Evolutionary conservation across 1,284 basidiomycete genomes (phyloP).

Genomic region (Mycena sp.): DNA sequence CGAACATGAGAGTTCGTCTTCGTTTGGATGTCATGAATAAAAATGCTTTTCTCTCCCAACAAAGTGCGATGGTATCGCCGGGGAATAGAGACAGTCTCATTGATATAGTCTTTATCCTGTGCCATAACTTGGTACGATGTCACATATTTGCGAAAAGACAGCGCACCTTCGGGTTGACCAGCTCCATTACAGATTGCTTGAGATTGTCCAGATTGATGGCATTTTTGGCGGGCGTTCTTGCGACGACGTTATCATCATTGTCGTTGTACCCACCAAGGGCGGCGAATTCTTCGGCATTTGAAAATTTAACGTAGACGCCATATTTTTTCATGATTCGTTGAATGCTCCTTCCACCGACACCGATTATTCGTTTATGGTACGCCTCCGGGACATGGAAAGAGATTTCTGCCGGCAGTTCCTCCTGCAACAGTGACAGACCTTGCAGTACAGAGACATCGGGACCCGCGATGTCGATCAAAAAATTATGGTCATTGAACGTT

Average conservation of each 20-base stretch:
- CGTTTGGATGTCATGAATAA: constrained; percentile 95
- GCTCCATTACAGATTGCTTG: constrained; percentile 97
- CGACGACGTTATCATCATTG: constrained; percentile 98
- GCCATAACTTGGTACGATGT: constrained; percentile 20
- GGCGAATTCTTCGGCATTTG: constrained; percentile 97
- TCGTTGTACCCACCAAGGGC: constrained; percentile 95
- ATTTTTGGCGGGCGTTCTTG: constrained; percentile 97
- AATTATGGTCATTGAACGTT: constrained; percentile 99
- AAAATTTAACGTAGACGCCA: constrained; percentile 99
- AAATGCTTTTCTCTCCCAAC: constrained; percentile 95
- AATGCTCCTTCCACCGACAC: constrained; percentile 97
- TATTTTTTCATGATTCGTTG: constrained; percentile 99
- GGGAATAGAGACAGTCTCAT: constrained; percentile 93
- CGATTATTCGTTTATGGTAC: constrained; percentile 99
- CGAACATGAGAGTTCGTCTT: constrained; percentile 96
- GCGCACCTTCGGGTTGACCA: constrained; percentile 92
- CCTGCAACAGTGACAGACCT: constrained; percentile 91
- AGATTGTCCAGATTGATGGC: constrained; percentile 95
- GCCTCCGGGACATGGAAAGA: constrained; percentile 99
- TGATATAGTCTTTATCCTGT: constrained; percentile 96
- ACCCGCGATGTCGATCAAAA: constrained; percentile 94
- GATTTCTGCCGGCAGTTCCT: constrained; percentile 98
- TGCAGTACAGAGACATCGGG: constrained; percentile 86
- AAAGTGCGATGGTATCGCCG: constrained; percentile 95
- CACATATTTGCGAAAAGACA: not conserved